Conservation (phyloP, 139 green algal genomes). For the Chlamydomonas incerta region DNA sequence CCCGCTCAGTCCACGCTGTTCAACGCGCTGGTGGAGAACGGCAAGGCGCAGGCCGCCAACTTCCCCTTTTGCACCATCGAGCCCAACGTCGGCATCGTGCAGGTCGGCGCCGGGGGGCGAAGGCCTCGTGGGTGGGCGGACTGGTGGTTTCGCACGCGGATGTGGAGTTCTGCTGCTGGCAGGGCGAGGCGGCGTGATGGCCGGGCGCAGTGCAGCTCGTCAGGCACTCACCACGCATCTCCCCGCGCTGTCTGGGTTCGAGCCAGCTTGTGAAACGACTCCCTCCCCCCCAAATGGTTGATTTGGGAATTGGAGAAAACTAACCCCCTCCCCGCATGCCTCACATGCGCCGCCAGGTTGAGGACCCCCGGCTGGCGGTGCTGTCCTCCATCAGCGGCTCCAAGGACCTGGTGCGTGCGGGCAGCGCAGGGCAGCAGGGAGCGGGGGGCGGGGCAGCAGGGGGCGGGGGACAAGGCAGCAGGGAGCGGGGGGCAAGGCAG, state of each 20-base stretch:
- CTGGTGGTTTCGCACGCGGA: no score
- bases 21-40: conserved; percentile 96
- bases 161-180: no score
- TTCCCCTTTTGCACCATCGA: conserved; percentile 99
- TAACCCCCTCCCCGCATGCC: not conserved
- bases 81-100: conserved; percentile 81
- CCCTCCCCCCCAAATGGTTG: no score
- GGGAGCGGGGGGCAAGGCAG: not conserved
- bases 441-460: no score
- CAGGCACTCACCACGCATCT: no score
- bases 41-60: conserved; percentile 94
- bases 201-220: no score
- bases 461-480: no score
- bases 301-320: no score
- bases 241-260: no score
- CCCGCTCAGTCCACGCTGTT: conserved; percentile 93
- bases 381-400: conserved; percentile 79
- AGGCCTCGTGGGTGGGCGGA: not conserved
- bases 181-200: no score
- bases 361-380: conserved; percentile 70
- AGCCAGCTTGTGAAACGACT: no score
- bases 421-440: not conserved
- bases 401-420: conserved; percentile 67
- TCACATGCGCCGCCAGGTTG: conserved; percentile 3
- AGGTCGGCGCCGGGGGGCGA: conserved; percentile 47